Conservation (phyloP, 2,329 filamentous ascomycete species). For the Epichloe hybrida region DNA sequence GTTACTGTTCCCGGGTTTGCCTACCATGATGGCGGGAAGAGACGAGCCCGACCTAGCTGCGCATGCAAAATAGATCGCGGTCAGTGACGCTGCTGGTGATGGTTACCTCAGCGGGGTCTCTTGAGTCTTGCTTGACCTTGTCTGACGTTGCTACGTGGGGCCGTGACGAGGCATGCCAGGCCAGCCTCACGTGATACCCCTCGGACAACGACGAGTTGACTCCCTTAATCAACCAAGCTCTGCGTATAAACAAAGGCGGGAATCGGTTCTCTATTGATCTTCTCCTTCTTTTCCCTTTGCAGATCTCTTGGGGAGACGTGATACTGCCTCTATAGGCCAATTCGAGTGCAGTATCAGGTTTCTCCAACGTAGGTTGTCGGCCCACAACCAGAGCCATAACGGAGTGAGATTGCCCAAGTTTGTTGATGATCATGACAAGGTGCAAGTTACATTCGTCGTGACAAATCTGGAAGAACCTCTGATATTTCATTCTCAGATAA, state of each 20-base stretch:
- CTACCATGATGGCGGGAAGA: not conserved
- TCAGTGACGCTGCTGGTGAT: conserved; percentile 8
- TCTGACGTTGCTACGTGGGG: conserved; percentile 23
- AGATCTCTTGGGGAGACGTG: too few relatives aligned
- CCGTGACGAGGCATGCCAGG: conserved; percentile 4
- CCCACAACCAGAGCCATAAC: too few relatives aligned
- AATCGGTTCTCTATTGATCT: not conserved
- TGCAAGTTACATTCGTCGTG: too few relatives aligned
- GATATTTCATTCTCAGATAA: too few relatives aligned
- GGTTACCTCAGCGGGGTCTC: conserved; percentile 9
- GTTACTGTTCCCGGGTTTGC: not conserved
- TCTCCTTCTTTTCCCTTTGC: too few relatives aligned
- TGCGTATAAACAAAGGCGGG: not conserved
- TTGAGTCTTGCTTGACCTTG: conserved; percentile 1
- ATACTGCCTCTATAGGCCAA: too few relatives aligned
- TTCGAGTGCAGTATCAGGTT: too few relatives aligned
- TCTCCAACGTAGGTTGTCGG: too few relatives aligned
- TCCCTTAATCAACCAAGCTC: not conserved
- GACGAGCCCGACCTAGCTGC: not conserved
- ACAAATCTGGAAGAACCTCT: too few relatives aligned
- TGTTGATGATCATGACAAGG: too few relatives aligned
- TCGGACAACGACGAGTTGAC: not conserved
- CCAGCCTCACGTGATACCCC: conserved; percentile 1
- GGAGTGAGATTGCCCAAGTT: too few relatives aligned
- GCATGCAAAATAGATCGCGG: not conserved